phyloP scores from a whole-genome alignment of 768 basidiomycete genomes.

The Tubosaeta sp. region DNA sequence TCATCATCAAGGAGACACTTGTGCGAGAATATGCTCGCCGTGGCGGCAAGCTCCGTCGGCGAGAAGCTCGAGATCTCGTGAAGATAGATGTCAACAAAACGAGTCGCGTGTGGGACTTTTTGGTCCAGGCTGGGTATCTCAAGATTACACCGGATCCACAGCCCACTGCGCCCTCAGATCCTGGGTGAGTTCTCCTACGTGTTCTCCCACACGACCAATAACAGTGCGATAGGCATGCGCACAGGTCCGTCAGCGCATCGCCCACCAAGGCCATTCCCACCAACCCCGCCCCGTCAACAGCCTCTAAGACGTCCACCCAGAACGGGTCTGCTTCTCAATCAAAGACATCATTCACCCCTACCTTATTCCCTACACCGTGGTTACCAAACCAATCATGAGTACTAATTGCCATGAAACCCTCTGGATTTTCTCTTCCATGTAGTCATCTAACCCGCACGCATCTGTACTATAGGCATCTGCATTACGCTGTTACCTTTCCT shows the following conservation, averaged over 20 bases:
- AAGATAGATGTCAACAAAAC: slow-evolving; percentile 95
- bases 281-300: slow-evolving; percentile 11
- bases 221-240: slow-evolving; percentile 10
- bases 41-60: slow-evolving; percentile 80
- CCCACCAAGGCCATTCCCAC: slow-evolving; percentile 26
- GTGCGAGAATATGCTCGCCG: slow-evolving; percentile 90
- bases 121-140: slow-evolving; percentile 80
- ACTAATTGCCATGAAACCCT: background rate
- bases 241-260: slow-evolving; percentile 15
- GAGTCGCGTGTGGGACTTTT: slow-evolving; percentile 88
- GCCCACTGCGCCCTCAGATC: slow-evolving; percentile 32
- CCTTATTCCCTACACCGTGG: slow-evolving; percentile 21
- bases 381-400: slow-evolving; percentile 14
- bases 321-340: slow-evolving; percentile 15
- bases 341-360: slow-evolving; percentile 20
- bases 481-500: slow-evolving; percentile 10
- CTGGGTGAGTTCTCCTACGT: slow-evolving; percentile 29
- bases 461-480: slow-evolving; percentile 29
- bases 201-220: background rate
- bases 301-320: slow-evolving; percentile 11
- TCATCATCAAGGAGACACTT: slow-evolving; percentile 92
- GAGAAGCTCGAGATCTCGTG: slow-evolving; percentile 86
- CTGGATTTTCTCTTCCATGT: background rate
- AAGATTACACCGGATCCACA: slow-evolving; percentile 58
- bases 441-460: slow-evolving; percentile 11